Conservation (phyloP, 495 filamentous ascomycete species). For the Astrothelium subdiscretum region DNA sequence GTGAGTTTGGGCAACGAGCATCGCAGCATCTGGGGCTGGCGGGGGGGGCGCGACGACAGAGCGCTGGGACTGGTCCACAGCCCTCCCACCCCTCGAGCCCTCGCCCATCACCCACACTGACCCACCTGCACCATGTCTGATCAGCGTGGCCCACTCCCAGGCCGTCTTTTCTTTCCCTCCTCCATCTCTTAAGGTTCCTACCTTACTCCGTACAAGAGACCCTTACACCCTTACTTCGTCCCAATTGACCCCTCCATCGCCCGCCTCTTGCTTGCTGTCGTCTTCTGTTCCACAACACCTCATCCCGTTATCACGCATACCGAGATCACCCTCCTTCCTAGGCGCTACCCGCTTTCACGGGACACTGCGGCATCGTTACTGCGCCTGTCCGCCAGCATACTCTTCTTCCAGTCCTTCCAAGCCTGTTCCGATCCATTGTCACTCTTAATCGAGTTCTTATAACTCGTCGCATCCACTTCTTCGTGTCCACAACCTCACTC, state of each 20-base stretch:
- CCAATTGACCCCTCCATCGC: neutral
- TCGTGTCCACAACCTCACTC: neutral
- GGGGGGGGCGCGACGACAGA: neutral
- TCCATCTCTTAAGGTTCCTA: neutral
- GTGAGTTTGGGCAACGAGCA: neutral
- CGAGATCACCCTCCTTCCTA: neutral
- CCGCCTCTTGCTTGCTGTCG: neutral
- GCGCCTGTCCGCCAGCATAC: neutral
- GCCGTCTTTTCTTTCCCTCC: neutral
- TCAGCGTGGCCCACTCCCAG: neutral
- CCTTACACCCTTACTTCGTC: too few species aligned
- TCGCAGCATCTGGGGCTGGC: neutral
- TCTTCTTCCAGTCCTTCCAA: neutral
- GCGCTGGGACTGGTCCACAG: neutral
- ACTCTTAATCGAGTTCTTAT: neutral
- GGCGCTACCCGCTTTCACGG: neutral
- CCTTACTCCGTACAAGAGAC: too few species aligned
- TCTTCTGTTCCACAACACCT: neutral
- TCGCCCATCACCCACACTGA: neutral
- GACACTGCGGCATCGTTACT: neutral
- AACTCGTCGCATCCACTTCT: neutral
- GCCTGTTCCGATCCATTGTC: neutral
- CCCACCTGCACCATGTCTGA: too few species aligned
- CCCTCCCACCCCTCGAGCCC: neutral
- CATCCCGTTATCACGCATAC: neutral